Evolutionary conservation across 495 filamentous ascomycete genomes (phyloP).

Genomic region (Xylaria bambusicola): DNA sequence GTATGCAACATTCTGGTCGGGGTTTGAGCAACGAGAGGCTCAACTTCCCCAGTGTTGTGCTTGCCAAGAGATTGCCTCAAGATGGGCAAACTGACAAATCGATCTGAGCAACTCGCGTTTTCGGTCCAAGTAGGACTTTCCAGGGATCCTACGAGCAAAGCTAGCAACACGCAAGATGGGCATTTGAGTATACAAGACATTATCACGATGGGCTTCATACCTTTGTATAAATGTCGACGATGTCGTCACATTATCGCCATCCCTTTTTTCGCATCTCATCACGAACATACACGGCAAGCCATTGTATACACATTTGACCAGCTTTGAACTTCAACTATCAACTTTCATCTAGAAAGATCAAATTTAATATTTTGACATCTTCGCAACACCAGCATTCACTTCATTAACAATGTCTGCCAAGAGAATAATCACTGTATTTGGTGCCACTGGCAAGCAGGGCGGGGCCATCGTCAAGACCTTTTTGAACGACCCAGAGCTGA

Average conservation of each 20-base stretch:
- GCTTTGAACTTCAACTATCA: neutral
- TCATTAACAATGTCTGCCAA: slow-evolving; percentile 43
- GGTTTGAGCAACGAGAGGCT: too few species aligned
- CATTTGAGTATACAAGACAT: neutral
- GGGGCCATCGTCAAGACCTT: slow-evolving; percentile 56
- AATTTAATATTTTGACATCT: neutral
- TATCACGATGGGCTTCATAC: neutral
- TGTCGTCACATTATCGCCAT: slow-evolving; percentile 6
- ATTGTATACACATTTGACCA: neutral
- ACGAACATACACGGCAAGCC: neutral
- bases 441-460: slow-evolving; percentile 66
- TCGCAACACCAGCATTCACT: slow-evolving; percentile 36
- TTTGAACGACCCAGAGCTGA: slow-evolving; percentile 52
- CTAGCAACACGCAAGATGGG: neutral
- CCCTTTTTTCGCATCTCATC: too few species aligned
- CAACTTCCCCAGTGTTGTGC: too few species aligned
- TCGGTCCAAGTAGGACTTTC: neutral
- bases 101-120: too few species aligned
- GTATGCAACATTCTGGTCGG: too few species aligned
- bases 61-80: too few species aligned
- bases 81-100: too few species aligned
- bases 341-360: neutral
- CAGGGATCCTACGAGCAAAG: neutral
- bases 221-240: slow-evolving; percentile 5
- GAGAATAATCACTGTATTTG: slow-evolving; percentile 60